phyloP scores from a whole-genome alignment of 1,139 yeast genomes.

The Blastobotrys persicus region DNA sequence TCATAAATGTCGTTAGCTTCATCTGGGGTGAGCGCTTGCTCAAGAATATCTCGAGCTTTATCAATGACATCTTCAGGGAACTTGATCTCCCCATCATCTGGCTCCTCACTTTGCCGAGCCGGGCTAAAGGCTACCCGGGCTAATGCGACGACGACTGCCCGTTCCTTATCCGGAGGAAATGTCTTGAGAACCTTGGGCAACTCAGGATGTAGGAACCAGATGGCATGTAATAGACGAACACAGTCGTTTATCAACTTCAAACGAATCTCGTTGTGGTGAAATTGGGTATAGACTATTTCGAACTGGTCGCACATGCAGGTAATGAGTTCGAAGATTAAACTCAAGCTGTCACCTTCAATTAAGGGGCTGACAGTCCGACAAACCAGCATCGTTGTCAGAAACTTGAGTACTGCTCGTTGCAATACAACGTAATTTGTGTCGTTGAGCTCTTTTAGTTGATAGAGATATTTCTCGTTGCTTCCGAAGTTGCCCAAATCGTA shows the following conservation, averaged over 20 bases:
- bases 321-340: not conserved
- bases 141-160: slow-evolving; percentile 51
- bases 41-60: slow-evolving; percentile 68
- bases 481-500: not conserved
- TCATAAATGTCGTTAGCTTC: slow-evolving; percentile 72
- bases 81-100: slow-evolving; percentile 30
- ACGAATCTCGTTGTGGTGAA: slow-evolving; percentile 11
- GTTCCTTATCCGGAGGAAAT: slow-evolving; percentile 29
- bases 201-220: slow-evolving; percentile 25
- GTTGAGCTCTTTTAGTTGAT: slow-evolving; percentile 14
- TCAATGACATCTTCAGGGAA: slow-evolving; percentile 66
- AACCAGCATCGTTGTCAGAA: slow-evolving; percentile 15
- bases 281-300: slow-evolving; percentile 20
- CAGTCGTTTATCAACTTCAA: slow-evolving; percentile 23
- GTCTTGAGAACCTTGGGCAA: slow-evolving; percentile 17
- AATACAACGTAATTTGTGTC: slow-evolving; percentile 12
- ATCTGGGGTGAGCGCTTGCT: slow-evolving; percentile 66
- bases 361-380: slow-evolving; percentile 17
- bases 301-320: slow-evolving; percentile 20
- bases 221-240: slow-evolving; percentile 25
- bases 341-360: not conserved
- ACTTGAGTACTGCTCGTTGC: slow-evolving; percentile 15
- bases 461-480: slow-evolving; percentile 1
- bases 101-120: not conserved
- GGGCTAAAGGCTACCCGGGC: slow-evolving; percentile 57